Evolutionary conservation across 2,329 filamentous ascomycete species (phyloP), one percentile per base, ranked within the genome.

Genomic region (Ceratocystis cacaofunesta): DNA sequence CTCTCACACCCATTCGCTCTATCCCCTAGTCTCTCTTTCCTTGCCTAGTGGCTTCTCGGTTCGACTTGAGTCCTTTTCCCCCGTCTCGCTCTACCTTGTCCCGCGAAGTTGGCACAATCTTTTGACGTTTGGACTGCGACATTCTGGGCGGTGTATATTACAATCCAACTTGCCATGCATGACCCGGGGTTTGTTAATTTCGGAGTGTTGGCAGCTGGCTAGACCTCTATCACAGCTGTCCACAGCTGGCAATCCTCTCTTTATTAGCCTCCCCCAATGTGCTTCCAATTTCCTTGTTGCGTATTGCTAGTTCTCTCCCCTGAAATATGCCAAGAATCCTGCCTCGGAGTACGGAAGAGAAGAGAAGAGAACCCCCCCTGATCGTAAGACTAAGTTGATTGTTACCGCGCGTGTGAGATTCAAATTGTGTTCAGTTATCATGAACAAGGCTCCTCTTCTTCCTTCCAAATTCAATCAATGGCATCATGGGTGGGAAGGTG

Each of bases 241-340:
- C 2, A 0, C 48, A 52, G 48, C 19, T 52, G 22, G 1, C 25
- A 4, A 7, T 2, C 28, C n/a, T 8, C 17, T n/a, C 28, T 12
- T n/a, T 8, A 8, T 58, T 22, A 7, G 15, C 15, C 52, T 57
- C 52, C 3, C 1, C 28, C 10, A 3, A 15, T 10, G 12, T 55
- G n/a, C 52, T 30, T 57, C 22, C 5, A 15, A 28, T 58, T 17
- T 32, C 10, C 10, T 41, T 3, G 36, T 3, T 41, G 36, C 10
- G 36, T 12, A 12, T 41, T 41, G 10, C 36, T 41, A 41, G 4
- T 7, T 28, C 25, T n/a, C n/a, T 28, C 28, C 55, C 55, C 25
- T 58, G 55, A 58, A 58, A 36, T 58, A 32, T 58, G 55, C 25
- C 55, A 58, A 58, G 55, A 22, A 58, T 58, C 55, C 55, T 58